These are phyloP conservation scores for Tremellales sp. DNA, from an alignment of 1,284 basidiomycete genomes.

Conservation along the genomic window DNA sequence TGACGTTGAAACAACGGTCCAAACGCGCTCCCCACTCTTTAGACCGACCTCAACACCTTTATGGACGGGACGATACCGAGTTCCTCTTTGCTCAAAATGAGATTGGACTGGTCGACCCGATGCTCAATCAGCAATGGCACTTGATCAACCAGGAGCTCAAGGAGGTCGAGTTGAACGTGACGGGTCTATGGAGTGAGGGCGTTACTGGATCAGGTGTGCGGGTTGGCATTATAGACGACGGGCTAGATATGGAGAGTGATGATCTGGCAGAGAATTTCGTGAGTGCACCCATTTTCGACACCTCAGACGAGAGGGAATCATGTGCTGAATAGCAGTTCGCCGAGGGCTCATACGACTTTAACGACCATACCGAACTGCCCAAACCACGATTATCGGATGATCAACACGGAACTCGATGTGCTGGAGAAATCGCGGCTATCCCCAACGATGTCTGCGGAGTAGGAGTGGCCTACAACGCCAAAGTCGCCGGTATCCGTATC, in stretches of 20 bases:
- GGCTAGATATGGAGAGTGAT: constrained; percentile 81
- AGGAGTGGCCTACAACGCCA: constrained; percentile 87
- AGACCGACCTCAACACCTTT: constrained; percentile 18
- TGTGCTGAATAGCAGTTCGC: constrained; percentile 63
- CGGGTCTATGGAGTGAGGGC: constrained; percentile 62
- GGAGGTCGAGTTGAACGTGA: constrained; percentile 54
- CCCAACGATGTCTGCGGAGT: constrained; percentile 94
- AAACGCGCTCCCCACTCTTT: constrained; percentile 15
- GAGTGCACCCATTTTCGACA: constrained; percentile 45
- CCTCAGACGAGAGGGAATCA: not conserved
- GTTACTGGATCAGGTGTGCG: constrained; percentile 82
- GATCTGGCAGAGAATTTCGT: constrained; percentile 92
- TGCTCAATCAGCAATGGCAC: constrained; percentile 91
- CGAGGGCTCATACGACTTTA: constrained; percentile 92
- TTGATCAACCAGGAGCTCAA: constrained; percentile 47
- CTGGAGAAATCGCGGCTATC: constrained; percentile 95
- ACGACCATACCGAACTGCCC: constrained; percentile 84
- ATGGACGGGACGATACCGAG: constrained; percentile 54
- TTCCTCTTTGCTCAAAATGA: constrained; percentile 46
- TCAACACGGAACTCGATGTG: constrained; percentile 96
- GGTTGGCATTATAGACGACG: constrained; percentile 91
- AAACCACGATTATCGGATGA: constrained; percentile 86
- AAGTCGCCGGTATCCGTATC: constrained; percentile 91
- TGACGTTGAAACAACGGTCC: constrained; percentile 18
- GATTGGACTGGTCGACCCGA: constrained; percentile 77